Evolutionary conservation across 2,329 filamentous ascomycete species (phyloP).

Genomic region (Aspergillus pseudonomiae): DNA sequence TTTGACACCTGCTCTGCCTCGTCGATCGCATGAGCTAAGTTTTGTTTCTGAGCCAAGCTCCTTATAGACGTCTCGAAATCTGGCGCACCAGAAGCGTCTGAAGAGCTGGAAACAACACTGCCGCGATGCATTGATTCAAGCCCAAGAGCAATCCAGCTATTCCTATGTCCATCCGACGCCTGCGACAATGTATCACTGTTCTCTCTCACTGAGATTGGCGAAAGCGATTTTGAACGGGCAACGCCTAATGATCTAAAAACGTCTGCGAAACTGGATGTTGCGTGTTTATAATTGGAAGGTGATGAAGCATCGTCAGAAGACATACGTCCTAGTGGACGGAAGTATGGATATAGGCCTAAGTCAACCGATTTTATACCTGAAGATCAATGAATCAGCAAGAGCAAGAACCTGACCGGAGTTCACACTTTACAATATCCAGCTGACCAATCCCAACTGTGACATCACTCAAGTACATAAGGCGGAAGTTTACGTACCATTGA

Average conservation of each 20-base stretch:
- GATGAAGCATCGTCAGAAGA: conserved; percentile 47
- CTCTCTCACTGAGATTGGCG: conserved; percentile 37
- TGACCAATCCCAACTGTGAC: neutral
- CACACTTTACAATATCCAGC: conserved; percentile 1
- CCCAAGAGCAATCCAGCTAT: conserved; percentile 36
- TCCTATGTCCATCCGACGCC: conserved; percentile 37
- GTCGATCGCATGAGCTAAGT: conserved; percentile 39
- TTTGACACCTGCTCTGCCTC: conserved; percentile 42
- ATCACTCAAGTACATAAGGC: neutral
- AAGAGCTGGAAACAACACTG: conserved; percentile 42
- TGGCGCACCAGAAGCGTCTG: conserved; percentile 41
- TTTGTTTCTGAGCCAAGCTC: conserved; percentile 38
- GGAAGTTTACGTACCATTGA: conserved; percentile 19
- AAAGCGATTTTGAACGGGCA: conserved; percentile 42
- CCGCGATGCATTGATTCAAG: conserved; percentile 47
- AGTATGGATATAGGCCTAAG: conserved; percentile 18
- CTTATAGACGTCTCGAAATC: conserved; percentile 43
- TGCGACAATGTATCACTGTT: conserved; percentile 35
- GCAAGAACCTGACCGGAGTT: neutral
- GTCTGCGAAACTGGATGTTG: conserved; percentile 45
- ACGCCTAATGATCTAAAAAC: conserved; percentile 48
- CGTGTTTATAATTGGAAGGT: conserved; percentile 37
- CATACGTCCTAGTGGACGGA: conserved; percentile 38
- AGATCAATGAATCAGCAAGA: conserved; percentile 2
- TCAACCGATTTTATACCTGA: conserved; percentile 24